phyloP scores from a whole-genome alignment of 2,329 filamentous ascomycete species.

The Dryadomyces quercus-mongolicae region DNA sequence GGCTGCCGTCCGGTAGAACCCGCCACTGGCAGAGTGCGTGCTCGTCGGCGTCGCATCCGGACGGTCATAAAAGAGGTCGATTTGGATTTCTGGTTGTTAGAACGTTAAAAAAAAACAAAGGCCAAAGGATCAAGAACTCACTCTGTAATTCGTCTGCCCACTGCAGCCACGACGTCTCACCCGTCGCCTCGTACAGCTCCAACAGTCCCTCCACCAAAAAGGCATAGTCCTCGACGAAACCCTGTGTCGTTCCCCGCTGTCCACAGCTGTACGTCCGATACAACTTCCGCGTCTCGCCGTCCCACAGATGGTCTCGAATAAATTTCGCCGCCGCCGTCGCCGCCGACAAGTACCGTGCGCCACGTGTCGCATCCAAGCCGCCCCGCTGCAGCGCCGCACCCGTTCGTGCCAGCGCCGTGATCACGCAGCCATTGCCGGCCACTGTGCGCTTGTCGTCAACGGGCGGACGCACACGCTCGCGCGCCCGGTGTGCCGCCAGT shows the following conservation, averaged over 20 bases:
- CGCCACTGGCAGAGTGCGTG: constrained; percentile 33
- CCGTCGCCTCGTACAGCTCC: constrained; percentile 73
- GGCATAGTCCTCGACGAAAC: constrained; percentile 90
- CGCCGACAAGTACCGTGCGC: constrained; percentile 47
- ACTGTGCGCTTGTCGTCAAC: constrained; percentile 83
- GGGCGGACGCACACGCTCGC: constrained; percentile 61
- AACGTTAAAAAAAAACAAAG: not conserved
- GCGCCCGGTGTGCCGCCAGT: constrained; percentile 59
- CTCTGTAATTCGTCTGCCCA: constrained; percentile 77
- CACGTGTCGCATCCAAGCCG: constrained; percentile 40
- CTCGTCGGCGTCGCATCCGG: constrained; percentile 19
- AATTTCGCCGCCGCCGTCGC: constrained; percentile 61
- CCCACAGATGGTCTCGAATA: constrained; percentile 63
- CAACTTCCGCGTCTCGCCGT: constrained; percentile 46
- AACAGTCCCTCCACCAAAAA: constrained; percentile 75
- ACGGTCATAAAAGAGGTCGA: constrained; percentile 64
- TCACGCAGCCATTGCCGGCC: constrained; percentile 79
- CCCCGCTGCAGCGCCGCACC: constrained; percentile 49
- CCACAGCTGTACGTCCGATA: constrained; percentile 64
- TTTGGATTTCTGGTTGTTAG: constrained; percentile 50
- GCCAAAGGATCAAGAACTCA: constrained; percentile 23
- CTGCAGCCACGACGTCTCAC: constrained; percentile 57
- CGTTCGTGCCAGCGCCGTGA: constrained; percentile 68
- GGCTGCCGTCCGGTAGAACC: constrained; percentile 60
- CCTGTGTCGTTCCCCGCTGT: constrained; percentile 49